A percentile compares a stretch with the other conserved stretches of the same genome.
These are phyloP conservation scores for Ogataea nakhonphanomensis DNA, from an alignment of 805 yeast genomes.

Conservation along the genomic window DNA sequence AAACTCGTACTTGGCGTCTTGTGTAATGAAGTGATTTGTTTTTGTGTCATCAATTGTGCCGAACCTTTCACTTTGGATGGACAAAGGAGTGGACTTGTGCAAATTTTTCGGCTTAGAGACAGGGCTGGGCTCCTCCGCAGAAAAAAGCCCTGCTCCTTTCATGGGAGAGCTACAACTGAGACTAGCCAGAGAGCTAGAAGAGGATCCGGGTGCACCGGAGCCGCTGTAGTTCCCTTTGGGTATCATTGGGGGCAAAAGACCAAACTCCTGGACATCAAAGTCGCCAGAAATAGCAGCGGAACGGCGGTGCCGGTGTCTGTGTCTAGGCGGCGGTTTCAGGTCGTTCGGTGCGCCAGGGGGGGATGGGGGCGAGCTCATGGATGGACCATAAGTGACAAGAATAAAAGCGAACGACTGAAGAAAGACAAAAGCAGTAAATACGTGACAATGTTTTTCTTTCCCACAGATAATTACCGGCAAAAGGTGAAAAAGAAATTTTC, in stretches of 20 bases:
- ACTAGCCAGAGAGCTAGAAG: constrained; percentile 23
- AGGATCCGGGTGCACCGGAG: constrained; percentile 20
- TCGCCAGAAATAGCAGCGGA: constrained; percentile 90
- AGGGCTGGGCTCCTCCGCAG: constrained; percentile 1
- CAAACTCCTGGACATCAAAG: constrained; percentile 46
- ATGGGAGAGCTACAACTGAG: constrained; percentile 26
- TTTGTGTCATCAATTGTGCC: constrained; percentile 6
- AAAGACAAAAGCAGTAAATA: constrained; percentile 1
- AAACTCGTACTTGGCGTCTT: constrained; percentile 28
- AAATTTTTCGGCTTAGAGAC: background rate
- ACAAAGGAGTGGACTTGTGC: constrained; percentile 11
- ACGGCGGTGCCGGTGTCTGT: constrained; percentile 75
- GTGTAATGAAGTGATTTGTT: constrained; percentile 31
- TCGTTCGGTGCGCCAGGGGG: constrained; percentile 13
- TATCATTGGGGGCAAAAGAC: constrained; percentile 13
- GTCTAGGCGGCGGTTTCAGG: constrained; percentile 33
- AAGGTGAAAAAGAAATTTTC: constrained; percentile 2
- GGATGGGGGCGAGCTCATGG: constrained; percentile 12
- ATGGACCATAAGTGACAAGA: constrained; percentile 7
- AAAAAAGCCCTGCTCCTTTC: constrained; percentile 6
- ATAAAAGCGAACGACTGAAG: background rate
- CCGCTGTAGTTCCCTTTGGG: constrained; percentile 9
- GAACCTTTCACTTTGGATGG: constrained; percentile 9
- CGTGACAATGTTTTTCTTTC: constrained; percentile 5
- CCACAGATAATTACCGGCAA: background rate